A percentile compares a stretch with the other conserved stretches of the same genome.
Conservation (phyloP, 148 eudicot genomes). For the Dysphania ambrosioides region DNA sequence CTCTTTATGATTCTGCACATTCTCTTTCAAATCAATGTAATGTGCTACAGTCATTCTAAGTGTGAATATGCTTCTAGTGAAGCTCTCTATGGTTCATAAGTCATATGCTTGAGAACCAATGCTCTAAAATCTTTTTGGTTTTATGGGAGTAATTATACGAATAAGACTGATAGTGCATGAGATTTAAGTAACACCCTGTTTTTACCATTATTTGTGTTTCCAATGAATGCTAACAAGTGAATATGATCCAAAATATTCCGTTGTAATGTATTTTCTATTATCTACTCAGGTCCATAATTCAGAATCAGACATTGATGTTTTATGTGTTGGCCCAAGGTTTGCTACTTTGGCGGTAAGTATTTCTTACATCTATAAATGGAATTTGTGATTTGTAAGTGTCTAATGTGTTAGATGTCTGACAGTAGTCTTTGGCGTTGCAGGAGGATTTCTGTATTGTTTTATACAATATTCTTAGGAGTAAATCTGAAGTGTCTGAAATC, state of each 20-base stretch:
- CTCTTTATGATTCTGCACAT: not conserved
- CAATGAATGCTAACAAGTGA: not conserved
- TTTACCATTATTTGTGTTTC: not conserved
- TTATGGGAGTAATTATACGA: not conserved
- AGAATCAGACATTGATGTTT: conserved; percentile 55
- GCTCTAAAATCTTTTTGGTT: not conserved
- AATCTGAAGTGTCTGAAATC: conserved; percentile 48
- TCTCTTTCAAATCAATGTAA: not conserved
- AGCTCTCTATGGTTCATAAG: not conserved
- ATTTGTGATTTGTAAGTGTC: not conserved
- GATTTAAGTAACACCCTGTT: not conserved
- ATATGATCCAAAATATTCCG: not conserved
- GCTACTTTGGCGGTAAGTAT: conserved; percentile 48
- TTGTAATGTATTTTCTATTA: not conserved
- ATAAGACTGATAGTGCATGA: not conserved
- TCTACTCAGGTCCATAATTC: conserved; percentile 47
- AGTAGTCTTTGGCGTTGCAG: conserved; percentile 28
- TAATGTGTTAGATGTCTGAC: conserved; percentile 1
- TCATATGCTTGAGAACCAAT: too few species aligned
- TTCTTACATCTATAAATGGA: not conserved
- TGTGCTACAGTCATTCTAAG: not conserved
- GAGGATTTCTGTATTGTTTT: conserved; percentile 58
- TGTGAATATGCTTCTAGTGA: not conserved
- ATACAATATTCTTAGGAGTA: conserved; percentile 43
- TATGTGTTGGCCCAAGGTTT: conserved; percentile 59